A percentile compares a stretch with the other conserved stretches of the same genome.
Evolutionary conservation across 2,329 filamentous ascomycete species (phyloP).

Genomic region (Diaporthe nobilis): DNA sequence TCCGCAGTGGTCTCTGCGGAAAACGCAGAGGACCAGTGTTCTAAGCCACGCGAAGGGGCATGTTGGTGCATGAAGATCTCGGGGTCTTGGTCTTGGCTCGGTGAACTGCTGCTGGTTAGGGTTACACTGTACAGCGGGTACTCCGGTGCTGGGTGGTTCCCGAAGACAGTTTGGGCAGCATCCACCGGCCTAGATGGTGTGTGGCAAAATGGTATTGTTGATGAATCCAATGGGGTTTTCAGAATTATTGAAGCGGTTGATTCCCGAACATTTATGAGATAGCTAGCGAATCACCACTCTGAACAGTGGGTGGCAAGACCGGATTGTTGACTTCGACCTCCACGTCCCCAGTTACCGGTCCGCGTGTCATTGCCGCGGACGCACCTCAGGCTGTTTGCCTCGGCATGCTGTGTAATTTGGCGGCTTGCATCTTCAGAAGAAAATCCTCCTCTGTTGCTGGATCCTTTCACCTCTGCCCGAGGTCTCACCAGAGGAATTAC

Average conservation of each 20-base stretch:
- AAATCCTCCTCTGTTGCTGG: not conserved
- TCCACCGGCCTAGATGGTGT: not conserved
- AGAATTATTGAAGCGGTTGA: not conserved
- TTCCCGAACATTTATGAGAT: not conserved
- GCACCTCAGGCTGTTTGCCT: not conserved
- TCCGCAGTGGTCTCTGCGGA: not conserved
- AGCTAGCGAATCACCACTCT: not conserved
- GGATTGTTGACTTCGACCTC: not conserved
- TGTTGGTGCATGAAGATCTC: not conserved
- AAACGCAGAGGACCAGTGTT: no score
- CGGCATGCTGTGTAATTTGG: not conserved
- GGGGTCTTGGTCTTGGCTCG: not conserved
- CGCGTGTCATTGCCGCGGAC: not conserved
- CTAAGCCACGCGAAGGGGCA: not conserved
- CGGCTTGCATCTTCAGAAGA: not conserved
- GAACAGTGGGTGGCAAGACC: slow-evolving; percentile 1
- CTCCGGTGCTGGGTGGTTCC: not conserved
- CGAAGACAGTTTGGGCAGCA: not conserved
- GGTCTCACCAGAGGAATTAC: not conserved
- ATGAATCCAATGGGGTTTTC: not conserved
- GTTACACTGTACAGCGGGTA: not conserved
- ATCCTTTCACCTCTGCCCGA: not conserved
- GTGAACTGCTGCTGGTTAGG: not conserved
- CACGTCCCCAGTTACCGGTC: not conserved
- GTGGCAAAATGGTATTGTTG: not conserved